phyloP scores from a whole-genome alignment of 805 yeast species.

The Scheffersomyces spartinae region DNA sequence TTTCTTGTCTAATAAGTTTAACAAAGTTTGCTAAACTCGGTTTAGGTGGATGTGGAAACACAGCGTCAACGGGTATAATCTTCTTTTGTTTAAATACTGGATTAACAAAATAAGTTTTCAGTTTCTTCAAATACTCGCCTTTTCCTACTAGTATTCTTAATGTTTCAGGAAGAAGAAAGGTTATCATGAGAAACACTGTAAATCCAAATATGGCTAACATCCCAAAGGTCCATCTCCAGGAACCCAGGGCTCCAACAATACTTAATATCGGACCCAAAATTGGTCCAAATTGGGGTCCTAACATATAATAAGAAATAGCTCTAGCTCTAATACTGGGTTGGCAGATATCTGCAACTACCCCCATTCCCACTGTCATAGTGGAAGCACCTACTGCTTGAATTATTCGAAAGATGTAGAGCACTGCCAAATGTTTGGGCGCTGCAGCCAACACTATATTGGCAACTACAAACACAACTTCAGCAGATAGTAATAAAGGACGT shows the following conservation, averaged over 20 bases:
- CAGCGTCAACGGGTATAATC: slow-evolving; percentile 9
- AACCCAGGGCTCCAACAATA: too few relatives aligned
- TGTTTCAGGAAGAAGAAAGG: slow-evolving; percentile 28
- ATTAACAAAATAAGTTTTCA: slow-evolving; percentile 11
- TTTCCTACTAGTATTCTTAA: slow-evolving; percentile 26
- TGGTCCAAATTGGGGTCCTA: slow-evolving; percentile 30
- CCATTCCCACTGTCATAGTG: slow-evolving; percentile 25
- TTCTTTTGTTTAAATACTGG: slow-evolving; percentile 17
- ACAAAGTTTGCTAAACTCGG: slow-evolving; percentile 27
- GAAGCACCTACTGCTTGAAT: slow-evolving; percentile 29
- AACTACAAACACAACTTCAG: slow-evolving; percentile 14
- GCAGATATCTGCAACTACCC: slow-evolving; percentile 21
- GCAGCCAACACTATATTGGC: slow-evolving; percentile 19
- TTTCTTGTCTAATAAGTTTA: slow-evolving; percentile 25
- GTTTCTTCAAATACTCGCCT: slow-evolving; percentile 11
- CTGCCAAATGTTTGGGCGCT: slow-evolving; percentile 18
- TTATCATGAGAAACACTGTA: slow-evolving; percentile 11
- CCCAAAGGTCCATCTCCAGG: slow-evolving; percentile 26
- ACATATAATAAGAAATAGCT: slow-evolving; percentile 21
- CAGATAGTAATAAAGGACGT: slow-evolving; percentile 15
- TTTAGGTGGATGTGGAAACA: slow-evolving; percentile 35
- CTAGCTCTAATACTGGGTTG: slow-evolving; percentile 19
- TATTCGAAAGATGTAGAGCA: slow-evolving; percentile 17
- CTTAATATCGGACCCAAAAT: slow-evolving; percentile 25
- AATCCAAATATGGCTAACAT: slow-evolving; percentile 17